Evolutionary conservation across 2,329 filamentous ascomycete genomes (phyloP), one percentile per base, ranked within the genome.

Genomic region (Sporothrix euskadiensis): DNA sequence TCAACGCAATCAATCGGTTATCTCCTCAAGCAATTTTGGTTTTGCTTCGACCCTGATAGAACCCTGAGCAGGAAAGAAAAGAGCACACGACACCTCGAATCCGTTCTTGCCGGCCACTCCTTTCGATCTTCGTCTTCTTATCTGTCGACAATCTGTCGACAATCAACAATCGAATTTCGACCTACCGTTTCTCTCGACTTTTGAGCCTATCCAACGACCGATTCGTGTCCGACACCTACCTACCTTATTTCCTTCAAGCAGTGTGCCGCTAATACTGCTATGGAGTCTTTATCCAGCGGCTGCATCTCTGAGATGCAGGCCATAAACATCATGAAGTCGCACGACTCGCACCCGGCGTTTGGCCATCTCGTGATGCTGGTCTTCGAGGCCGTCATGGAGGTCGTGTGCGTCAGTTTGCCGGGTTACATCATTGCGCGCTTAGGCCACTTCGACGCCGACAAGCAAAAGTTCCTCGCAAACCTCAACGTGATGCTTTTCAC

Each of bases 401-500:
- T 98, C 32, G 92, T 99, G 69, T 98, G 94, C 80, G 94, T 99
- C 81, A 95, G 92, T 81, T 83, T 98, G 77, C 96, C 96, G 0
- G 96, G 96, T 39, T 99, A 98, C 83, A 91, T 99, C 76, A 90
- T 98, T 71, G 96, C 96, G 14, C 87, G 92, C 54, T 87, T 94
- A 78, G 96, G 96, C 80, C 92, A 97, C 84, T 98, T 99, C 82
- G 94, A 97, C 82, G 94, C 93, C 76, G 94, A 97, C 70, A 93
- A 94, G 81, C 96, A 99, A 82, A 98, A 98, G 83, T 97, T 99
- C 80, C 87, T 98, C 69, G 95, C 96, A 71, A 98, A 99, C 80
- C 86, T 99, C 77, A 99, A 99, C 81, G 94, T 98, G 74, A 93
- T 92, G 84, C 87, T 99, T 57, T 99, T 99, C 83, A 99, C 96